phyloP scores from a whole-genome alignment of 441 rosid species.

The Codiaeum variegatum region DNA sequence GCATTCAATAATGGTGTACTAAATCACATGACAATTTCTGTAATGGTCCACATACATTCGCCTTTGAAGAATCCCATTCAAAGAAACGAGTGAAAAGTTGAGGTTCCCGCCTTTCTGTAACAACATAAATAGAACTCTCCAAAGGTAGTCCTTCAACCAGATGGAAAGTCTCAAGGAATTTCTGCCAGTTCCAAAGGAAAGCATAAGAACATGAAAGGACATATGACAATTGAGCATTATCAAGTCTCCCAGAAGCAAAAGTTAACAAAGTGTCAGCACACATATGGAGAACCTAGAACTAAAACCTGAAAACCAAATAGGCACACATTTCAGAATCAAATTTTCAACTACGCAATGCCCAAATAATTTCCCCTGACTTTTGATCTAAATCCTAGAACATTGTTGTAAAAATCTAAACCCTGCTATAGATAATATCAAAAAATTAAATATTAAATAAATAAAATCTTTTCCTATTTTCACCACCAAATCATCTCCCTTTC shows the following conservation, averaged over 20 bases:
- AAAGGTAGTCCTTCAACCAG: conserved; percentile 49
- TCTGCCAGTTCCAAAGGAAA: conserved; percentile 43
- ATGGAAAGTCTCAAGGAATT: conserved; percentile 67
- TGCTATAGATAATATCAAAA: neutral
- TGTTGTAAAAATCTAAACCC: neutral
- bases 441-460: neutral
- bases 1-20: neutral
- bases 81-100: conserved; percentile 77
- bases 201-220: neutral
- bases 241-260: conserved; percentile 3
- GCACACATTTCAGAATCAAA: conserved; percentile 6
- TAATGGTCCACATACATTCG: conserved; percentile 52
- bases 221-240: conserved; percentile 2
- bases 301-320: conserved; percentile 2
- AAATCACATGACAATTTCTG: neutral
- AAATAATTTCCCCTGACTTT: neutral
- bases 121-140: conserved; percentile 67
- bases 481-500: neutral
- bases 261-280: neutral
- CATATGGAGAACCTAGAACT: neutral
- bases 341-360: neutral
- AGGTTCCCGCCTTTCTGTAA: conserved; percentile 81
- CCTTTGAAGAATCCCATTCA: conserved; percentile 74
- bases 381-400: neutral
- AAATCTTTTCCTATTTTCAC: neutral